Evolutionary conservation across 441 rosid species (phyloP).

Genomic region (Euphorbia celastroides): DNA sequence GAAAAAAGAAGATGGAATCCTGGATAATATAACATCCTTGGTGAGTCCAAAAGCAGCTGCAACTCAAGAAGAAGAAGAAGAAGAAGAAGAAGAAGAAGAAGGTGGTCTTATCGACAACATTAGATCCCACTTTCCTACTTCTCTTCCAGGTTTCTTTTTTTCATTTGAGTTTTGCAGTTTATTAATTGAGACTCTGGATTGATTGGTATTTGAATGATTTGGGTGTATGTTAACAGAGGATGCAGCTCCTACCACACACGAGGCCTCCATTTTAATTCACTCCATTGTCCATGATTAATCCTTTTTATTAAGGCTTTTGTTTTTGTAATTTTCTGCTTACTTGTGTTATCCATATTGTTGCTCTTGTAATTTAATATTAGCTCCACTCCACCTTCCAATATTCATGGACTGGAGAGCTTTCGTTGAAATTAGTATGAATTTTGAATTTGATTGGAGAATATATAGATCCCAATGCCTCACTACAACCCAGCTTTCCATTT

Average conservation of each 20-base stretch:
- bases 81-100: constrained; percentile 4
- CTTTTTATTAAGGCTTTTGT: no score
- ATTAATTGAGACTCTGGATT: not conserved
- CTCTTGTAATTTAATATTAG: no score
- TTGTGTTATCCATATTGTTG: no score
- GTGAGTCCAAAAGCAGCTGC: constrained; percentile 24
- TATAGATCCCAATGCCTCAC: no score
- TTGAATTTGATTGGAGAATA: no score
- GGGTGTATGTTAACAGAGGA: constrained; percentile 31
- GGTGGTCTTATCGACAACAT: constrained; percentile 47
- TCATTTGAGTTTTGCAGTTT: not conserved
- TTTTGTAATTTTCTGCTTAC: no score
- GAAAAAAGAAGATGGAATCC: constrained; percentile 24
- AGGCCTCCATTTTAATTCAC: constrained; percentile 66
- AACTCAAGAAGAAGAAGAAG: constrained; percentile 8
- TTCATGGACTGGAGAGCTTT: no score
- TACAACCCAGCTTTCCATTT: no score
- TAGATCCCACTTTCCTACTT: constrained; percentile 51
- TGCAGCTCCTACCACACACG: constrained; percentile 61
- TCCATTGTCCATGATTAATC: constrained; percentile 49
- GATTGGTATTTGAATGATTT: not conserved
- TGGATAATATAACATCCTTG: constrained; percentile 31
- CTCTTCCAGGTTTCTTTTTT: constrained; percentile 32
- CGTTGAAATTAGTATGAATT: no score
- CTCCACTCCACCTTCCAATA: no score